Evolutionary conservation across 441 rosid species (phyloP).

Genomic region (Jatropha podagrica): DNA sequence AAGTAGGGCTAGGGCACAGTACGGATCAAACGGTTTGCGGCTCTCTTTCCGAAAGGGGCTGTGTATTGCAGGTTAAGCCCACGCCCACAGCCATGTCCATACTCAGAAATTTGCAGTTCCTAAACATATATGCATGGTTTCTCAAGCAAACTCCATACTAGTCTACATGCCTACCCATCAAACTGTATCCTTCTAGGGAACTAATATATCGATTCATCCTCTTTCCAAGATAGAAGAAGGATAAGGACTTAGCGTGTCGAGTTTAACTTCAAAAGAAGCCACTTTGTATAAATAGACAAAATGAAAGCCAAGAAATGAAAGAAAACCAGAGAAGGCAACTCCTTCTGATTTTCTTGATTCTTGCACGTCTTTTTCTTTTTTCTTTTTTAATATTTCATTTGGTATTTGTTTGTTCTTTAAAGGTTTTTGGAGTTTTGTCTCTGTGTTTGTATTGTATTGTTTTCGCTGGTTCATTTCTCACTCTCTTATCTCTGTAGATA

Average conservation of each 20-base stretch:
- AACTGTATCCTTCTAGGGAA: slow-evolving; percentile 31
- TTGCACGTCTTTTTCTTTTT: slow-evolving; percentile 20
- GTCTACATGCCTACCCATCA: slow-evolving; percentile 16
- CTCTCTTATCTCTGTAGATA: neutral
- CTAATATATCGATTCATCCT: slow-evolving; percentile 11
- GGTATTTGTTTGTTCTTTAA: neutral
- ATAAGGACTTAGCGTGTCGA: slow-evolving; percentile 37
- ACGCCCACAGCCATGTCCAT: neutral
- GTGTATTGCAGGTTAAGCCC: neutral
- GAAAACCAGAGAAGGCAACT: neutral
- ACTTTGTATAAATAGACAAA: slow-evolving; percentile 16
- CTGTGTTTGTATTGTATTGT: slow-evolving; percentile 22
- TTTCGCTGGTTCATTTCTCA: neutral
- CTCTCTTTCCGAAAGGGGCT: slow-evolving; percentile 8
- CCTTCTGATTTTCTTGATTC: slow-evolving; percentile 4
- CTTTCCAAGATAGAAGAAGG: slow-evolving; percentile 17
- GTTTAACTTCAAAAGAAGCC: slow-evolving; percentile 3
- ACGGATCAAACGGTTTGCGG: slow-evolving; percentile 13
- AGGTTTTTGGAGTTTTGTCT: slow-evolving; percentile 21
- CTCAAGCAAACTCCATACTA: slow-evolving; percentile 23
- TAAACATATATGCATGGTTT: neutral
- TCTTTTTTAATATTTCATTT: neutral
- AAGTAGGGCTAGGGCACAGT: neutral
- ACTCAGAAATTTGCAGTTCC: slow-evolving; percentile 14
- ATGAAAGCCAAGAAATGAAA: slow-evolving; percentile 19